Evolutionary conservation across 1,284 basidiomycete species (phyloP).

Genomic region (Gymnopus androsaceus): DNA sequence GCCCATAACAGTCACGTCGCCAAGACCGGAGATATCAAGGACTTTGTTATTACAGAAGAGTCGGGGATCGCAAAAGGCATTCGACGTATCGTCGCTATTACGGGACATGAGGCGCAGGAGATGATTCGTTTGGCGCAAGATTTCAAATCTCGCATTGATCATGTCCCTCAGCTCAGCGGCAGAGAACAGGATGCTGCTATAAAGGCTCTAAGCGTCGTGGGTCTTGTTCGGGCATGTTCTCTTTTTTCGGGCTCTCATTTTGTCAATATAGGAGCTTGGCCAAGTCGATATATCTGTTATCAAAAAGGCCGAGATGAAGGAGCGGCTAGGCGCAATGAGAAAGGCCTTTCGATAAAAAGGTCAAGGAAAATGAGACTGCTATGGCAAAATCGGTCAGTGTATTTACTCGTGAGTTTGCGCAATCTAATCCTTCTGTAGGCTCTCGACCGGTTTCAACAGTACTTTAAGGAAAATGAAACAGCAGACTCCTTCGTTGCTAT

Average conservation of each 20-base stretch:
- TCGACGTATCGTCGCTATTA: slow-evolving; percentile 91
- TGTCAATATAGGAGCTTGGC: slow-evolving; percentile 70
- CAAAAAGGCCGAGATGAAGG: slow-evolving; percentile 80
- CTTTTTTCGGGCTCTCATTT: neutral
- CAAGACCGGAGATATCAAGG: slow-evolving; percentile 94
- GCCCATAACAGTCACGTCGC: slow-evolving; percentile 73
- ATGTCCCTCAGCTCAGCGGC: slow-evolving; percentile 66
- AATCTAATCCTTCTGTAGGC: slow-evolving; percentile 47
- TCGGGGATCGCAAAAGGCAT: slow-evolving; percentile 98
- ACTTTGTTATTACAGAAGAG: slow-evolving; percentile 94
- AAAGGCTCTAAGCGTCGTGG: slow-evolving; percentile 79
- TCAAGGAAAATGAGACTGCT: slow-evolving; percentile 80
- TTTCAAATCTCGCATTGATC: slow-evolving; percentile 66
- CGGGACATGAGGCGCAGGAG: slow-evolving; percentile 89
- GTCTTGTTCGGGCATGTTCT: slow-evolving; percentile 31
- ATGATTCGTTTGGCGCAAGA: slow-evolving; percentile 74
- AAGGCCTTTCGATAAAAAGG: slow-evolving; percentile 86
- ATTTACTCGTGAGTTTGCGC: neutral
- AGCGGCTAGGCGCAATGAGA: slow-evolving; percentile 70
- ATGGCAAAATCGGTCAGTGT: slow-evolving; percentile 75
- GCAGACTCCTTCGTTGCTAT: slow-evolving; percentile 69
- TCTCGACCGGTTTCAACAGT: slow-evolving; percentile 66
- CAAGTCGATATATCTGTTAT: slow-evolving; percentile 89
- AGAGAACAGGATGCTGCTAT: slow-evolving; percentile 85
- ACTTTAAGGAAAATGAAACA: slow-evolving; percentile 78